phyloP scores from a whole-genome alignment of 1,139 yeast species.

The Yamadazyma sp. region DNA sequence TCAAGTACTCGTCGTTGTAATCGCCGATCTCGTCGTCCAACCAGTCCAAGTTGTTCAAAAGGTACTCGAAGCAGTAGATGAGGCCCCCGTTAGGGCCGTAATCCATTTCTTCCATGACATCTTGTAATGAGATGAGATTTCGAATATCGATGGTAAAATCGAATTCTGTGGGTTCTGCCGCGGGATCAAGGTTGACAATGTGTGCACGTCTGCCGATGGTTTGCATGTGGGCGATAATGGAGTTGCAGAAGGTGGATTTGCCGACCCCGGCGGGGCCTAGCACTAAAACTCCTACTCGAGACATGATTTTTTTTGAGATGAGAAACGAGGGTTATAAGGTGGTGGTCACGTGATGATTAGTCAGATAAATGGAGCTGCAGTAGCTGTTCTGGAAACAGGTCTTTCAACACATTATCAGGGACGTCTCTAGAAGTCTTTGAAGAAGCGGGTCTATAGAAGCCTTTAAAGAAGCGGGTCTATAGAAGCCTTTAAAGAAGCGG shows the following conservation, averaged over 20 bases:
- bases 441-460: no score
- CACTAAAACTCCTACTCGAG: constrained; percentile 92
- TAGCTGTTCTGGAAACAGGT: no score
- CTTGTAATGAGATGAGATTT: constrained; percentile 85
- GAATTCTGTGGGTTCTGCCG: constrained; percentile 90
- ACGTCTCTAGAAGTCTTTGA: no score
- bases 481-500: no score
- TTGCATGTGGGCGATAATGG: constrained; percentile 86
- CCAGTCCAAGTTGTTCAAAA: constrained; percentile 91
- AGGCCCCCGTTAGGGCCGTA: constrained; percentile 96
- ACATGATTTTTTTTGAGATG: constrained; percentile 49
- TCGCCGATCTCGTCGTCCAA: constrained; percentile 94
- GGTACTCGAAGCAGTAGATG: constrained; percentile 87
- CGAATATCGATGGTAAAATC: constrained; percentile 93
- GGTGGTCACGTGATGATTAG: no score
- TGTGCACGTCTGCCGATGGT: constrained; percentile 90
- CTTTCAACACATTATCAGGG: no score
- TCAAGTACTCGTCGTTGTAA: constrained; percentile 86
- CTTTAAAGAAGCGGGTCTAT: no score
- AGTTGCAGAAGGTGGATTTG: constrained; percentile 85
- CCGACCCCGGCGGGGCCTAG: constrained; percentile 99
- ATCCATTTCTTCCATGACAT: constrained; percentile 95
- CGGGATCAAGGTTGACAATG: constrained; percentile 93
- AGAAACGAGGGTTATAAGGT: no score
- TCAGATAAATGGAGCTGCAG: no score